Conservation (phyloP, 2,329 filamentous ascomycete genomes). For the Ascochyta viciae-villosae region DNA sequence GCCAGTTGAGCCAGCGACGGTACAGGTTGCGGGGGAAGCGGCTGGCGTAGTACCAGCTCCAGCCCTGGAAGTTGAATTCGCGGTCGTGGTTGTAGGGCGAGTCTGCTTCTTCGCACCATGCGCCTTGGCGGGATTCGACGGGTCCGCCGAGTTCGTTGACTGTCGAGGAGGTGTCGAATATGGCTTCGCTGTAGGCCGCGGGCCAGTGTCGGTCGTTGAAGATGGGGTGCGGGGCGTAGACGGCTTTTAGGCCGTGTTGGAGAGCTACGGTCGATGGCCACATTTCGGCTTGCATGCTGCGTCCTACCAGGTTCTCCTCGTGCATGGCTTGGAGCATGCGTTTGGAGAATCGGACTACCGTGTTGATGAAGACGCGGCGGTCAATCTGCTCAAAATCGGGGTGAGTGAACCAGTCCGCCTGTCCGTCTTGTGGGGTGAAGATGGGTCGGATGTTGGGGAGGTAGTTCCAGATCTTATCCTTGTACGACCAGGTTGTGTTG, state of each 20-base stretch:
- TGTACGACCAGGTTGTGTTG: constrained; percentile 76
- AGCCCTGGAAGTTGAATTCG: constrained; percentile 86
- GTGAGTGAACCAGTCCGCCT: constrained; percentile 62
- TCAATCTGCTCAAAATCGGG: constrained; percentile 59
- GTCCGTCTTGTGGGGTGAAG: constrained; percentile 82
- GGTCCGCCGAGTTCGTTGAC: constrained; percentile 49
- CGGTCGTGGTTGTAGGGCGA: constrained; percentile 65
- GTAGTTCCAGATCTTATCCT: constrained; percentile 60
- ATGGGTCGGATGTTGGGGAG: constrained; percentile 70
- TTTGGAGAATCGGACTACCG: constrained; percentile 81
- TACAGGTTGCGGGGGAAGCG: constrained; percentile 84
- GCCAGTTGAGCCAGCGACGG: constrained; percentile 83
- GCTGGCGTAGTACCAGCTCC: constrained; percentile 92
- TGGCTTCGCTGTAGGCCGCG: constrained; percentile 73
- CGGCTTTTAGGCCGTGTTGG: constrained; percentile 91
- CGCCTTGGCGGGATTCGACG: constrained; percentile 66
- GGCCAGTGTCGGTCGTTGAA: constrained; percentile 91
- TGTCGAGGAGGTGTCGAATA: constrained; percentile 70
- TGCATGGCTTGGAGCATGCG: constrained; percentile 87
- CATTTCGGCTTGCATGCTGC: constrained; percentile 96
- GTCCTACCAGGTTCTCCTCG: constrained; percentile 83
- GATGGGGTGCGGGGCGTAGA: constrained; percentile 87
- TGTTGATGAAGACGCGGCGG: constrained; percentile 87
- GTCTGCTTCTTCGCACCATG: constrained; percentile 54
- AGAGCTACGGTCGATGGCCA: constrained; percentile 88